These are phyloP conservation scores for Penicillium lividum DNA, from an alignment of 495 filamentous ascomycete species.

Conservation along the genomic window DNA sequence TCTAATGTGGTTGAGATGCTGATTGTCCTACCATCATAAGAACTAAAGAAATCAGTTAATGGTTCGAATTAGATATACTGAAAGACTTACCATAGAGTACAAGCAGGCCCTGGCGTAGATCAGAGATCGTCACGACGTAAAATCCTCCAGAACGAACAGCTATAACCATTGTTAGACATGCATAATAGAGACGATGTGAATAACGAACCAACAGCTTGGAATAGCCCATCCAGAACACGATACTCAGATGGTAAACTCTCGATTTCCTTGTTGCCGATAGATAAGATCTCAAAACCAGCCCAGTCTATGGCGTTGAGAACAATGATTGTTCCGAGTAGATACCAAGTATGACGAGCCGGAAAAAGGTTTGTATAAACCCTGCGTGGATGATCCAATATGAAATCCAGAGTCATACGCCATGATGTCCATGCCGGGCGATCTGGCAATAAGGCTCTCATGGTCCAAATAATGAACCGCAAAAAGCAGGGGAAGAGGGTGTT, in stretches of 20 bases:
- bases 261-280: conserved; percentile 69
- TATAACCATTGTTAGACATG: conserved; percentile 12
- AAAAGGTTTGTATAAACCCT: conserved; percentile 82
- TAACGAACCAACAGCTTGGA: conserved; percentile 64
- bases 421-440: conserved; percentile 44
- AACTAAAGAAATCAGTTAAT: conserved; percentile 38
- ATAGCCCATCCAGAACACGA: conserved; percentile 74
- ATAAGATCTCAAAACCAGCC: conserved; percentile 76
- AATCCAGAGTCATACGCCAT: conserved; percentile 67
- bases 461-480: conserved; percentile 75
- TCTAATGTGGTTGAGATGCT: too few species aligned
- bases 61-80: neutral
- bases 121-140: conserved; percentile 73
- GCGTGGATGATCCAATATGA: conserved; percentile 78
- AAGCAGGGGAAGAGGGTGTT: conserved; percentile 83
- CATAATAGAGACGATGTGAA: neutral
- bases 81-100: conserved; percentile 60
- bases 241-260: conserved; percentile 55
- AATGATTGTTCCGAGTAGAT: conserved; percentile 71
- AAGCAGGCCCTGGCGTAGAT: conserved; percentile 70
- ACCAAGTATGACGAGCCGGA: conserved; percentile 75
- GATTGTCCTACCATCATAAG: conserved; percentile 69
- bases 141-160: conserved; percentile 84
- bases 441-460: conserved; percentile 50
- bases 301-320: conserved; percentile 80